phyloP scores from a whole-genome alignment of 2,329 filamentous ascomycete species.

The Dothistroma pini region DNA sequence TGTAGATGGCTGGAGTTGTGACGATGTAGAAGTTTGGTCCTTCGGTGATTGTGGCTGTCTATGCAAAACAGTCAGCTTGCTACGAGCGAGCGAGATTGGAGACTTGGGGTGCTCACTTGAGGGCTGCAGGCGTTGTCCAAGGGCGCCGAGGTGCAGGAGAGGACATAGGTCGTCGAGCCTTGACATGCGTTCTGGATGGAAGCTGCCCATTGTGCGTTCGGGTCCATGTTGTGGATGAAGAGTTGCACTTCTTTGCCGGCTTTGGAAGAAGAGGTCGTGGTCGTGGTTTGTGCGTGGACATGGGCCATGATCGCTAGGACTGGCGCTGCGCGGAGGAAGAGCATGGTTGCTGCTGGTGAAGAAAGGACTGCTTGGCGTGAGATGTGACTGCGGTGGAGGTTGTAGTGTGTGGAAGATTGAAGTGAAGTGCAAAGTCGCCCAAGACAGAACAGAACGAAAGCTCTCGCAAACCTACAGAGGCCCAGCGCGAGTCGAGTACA shows the following conservation, averaged over 20 bases:
- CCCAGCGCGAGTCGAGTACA: too few relatives aligned
- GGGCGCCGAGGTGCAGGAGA: constrained; percentile 23
- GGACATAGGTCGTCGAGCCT: constrained; percentile 25
- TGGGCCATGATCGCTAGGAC: neutral
- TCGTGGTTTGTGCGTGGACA: constrained; percentile 1
- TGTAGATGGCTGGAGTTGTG: constrained; percentile 25
- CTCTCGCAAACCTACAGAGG: too few relatives aligned
- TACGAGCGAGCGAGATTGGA: neutral
- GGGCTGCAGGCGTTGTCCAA: constrained; percentile 16
- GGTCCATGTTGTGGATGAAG: constrained; percentile 28
- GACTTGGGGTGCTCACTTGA: constrained; percentile 4
- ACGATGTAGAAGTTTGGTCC: constrained; percentile 22
- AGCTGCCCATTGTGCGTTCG: constrained; percentile 23
- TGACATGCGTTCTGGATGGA: constrained; percentile 24
- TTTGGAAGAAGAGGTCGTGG: neutral
- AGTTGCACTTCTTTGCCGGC: constrained; percentile 13
- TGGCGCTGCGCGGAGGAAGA: neutral
- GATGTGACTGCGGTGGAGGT: neutral
- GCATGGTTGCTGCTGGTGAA: neutral
- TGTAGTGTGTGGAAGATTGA: neutral
- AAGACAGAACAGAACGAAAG: too few relatives aligned
- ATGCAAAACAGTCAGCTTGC: constrained; percentile 1
- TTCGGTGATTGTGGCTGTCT: constrained; percentile 26
- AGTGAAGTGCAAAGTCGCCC: neutral
- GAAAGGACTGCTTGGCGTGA: neutral